A percentile compares a stretch with the other conserved stretches of the same genome.
Evolutionary conservation across 2,329 filamentous ascomycete species (phyloP).

Genomic region (Emmonsia crescens): DNA sequence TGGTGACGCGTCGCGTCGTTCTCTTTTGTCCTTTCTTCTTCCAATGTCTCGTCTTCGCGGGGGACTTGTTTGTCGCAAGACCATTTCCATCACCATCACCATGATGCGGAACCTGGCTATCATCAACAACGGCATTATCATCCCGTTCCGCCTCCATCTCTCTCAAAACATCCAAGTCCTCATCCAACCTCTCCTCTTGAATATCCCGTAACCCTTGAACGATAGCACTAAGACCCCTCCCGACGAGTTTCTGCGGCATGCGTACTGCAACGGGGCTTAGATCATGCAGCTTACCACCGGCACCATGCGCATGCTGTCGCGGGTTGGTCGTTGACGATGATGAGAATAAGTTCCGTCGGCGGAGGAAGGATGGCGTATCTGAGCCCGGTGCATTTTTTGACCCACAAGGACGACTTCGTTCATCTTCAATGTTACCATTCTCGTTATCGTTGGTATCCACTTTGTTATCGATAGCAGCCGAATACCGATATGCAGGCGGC

Average conservation of each 20-base stretch:
- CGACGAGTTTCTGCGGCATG: constrained; percentile 27
- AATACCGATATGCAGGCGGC: constrained; percentile 34
- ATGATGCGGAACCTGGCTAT: constrained; percentile 23
- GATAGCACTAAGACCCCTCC: constrained; percentile 29
- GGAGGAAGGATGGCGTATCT: constrained; percentile 31
- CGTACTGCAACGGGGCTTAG: constrained; percentile 30
- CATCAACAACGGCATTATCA: constrained; percentile 23
- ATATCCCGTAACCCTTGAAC: constrained; percentile 31
- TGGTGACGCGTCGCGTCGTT: constrained; percentile 34
- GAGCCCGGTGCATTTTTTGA: constrained; percentile 17
- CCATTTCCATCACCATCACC: constrained; percentile 5
- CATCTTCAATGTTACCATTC: not conserved
- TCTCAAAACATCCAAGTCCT: constrained; percentile 34
- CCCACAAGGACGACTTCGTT: not conserved
- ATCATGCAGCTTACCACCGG: constrained; percentile 7
- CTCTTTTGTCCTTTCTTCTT: constrained; percentile 42
- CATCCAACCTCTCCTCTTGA: constrained; percentile 32
- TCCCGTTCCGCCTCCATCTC: constrained; percentile 32
- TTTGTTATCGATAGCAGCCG: constrained; percentile 28
- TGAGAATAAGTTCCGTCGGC: constrained; percentile 26
- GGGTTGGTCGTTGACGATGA: constrained; percentile 11
- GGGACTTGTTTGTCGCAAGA: constrained; percentile 6
- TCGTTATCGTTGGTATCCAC: constrained; percentile 14
- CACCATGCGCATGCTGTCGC: constrained; percentile 8
- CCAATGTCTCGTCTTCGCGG: constrained; percentile 17